These are phyloP conservation scores for Setaria viridis DNA, from an alignment of 202 grass and related monocot genomes.

Conservation along the genomic window DNA sequence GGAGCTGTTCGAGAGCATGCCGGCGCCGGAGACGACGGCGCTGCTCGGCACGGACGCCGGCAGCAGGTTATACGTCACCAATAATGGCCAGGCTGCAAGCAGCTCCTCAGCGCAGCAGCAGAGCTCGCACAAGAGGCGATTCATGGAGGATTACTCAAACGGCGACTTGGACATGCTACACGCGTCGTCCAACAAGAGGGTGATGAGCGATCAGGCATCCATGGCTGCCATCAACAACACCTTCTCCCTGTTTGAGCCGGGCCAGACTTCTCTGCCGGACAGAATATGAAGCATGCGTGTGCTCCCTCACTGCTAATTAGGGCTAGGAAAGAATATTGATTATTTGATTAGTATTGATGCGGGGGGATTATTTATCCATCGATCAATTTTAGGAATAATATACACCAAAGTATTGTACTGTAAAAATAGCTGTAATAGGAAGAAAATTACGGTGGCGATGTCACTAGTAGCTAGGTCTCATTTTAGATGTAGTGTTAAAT, in stretches of 20 bases:
- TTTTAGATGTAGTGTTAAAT: slow-evolving; percentile 21
- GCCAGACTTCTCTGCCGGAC: slow-evolving; percentile 24
- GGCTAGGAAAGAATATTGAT: slow-evolving; percentile 23
- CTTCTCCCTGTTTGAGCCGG: slow-evolving; percentile 37
- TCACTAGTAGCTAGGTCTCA: not conserved
- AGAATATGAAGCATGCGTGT: slow-evolving; percentile 42
- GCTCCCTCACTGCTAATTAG: slow-evolving; percentile 20
- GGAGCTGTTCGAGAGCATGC: slow-evolving; percentile 43
- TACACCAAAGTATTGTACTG: not conserved
- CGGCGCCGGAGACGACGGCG: not conserved
- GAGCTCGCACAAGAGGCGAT: slow-evolving; percentile 31
- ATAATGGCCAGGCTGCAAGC: not conserved
- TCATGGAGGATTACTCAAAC: not conserved
- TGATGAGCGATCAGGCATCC: slow-evolving; percentile 25
- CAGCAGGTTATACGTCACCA: not conserved
- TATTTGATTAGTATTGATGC: slow-evolving; percentile 32
- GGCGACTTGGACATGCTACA: not conserved
- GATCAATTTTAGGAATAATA: not conserved
- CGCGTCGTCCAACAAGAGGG: slow-evolving; percentile 21
- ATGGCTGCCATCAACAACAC: not conserved
- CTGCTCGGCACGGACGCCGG: not conserved
- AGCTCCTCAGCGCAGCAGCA: not conserved
- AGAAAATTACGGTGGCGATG: not conserved
- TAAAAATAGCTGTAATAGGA: not conserved
- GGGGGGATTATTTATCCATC: not conserved